Evolutionary conservation across 2,329 filamentous ascomycete genomes (phyloP).

Genomic region (Colletotrichum sp.): DNA sequence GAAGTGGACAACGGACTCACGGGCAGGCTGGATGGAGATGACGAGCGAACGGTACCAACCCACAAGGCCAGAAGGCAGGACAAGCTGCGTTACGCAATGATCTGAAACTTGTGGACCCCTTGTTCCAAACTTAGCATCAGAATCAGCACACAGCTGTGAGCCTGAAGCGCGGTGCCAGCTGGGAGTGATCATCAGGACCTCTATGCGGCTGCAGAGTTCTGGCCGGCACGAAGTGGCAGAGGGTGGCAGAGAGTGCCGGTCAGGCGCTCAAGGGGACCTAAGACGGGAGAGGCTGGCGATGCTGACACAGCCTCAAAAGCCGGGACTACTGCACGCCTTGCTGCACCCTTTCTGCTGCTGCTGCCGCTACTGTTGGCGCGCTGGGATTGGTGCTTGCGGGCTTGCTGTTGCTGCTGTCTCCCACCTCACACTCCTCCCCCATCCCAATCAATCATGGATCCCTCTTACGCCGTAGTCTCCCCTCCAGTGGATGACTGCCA

Average conservation of each 20-base stretch:
- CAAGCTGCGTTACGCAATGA: constrained; percentile 10
- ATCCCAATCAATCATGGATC: background rate
- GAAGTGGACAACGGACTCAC: background rate
- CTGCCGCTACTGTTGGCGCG: background rate
- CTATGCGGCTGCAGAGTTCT: background rate
- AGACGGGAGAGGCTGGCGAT: constrained; percentile 19
- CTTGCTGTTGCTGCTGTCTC: background rate
- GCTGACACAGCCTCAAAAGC: constrained; percentile 22
- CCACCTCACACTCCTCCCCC: background rate
- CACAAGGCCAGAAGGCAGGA: background rate
- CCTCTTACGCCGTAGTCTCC: background rate
- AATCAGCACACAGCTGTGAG: background rate
- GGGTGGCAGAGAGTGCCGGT: background rate
- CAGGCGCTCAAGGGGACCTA: background rate
- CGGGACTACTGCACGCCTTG: constrained; percentile 19
- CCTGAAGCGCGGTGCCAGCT: background rate
- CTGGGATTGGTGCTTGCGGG: background rate
- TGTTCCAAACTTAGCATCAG: constrained; percentile 21
- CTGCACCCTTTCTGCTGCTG: background rate
- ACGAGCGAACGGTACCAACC: background rate
- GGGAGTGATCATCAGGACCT: background rate
- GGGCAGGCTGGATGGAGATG: background rate
- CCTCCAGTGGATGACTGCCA: background rate
- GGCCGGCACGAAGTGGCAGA: background rate
- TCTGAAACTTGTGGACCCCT: constrained; percentile 13